These are phyloP conservation scores for Yarrowia yakushimensis DNA, from an alignment of 805 yeast species.

Conservation along the genomic window DNA sequence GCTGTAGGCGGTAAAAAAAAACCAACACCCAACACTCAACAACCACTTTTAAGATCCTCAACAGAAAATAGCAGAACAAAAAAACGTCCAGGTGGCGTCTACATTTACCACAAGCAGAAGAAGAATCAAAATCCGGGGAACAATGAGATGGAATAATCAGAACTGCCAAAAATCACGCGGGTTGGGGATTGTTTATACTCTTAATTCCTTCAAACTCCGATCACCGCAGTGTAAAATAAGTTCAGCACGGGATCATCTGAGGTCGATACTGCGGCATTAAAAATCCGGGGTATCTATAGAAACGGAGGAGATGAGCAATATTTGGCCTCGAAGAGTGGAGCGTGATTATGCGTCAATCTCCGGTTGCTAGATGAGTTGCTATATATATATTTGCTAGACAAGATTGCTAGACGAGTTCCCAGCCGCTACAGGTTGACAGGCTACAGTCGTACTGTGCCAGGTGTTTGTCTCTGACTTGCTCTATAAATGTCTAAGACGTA, in stretches of 20 bases:
- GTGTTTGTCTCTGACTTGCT: no score
- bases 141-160: not conserved
- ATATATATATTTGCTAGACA: no score
- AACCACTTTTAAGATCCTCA: not conserved
- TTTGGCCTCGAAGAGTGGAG: not conserved
- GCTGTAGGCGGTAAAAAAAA: not conserved
- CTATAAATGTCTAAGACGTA: no score
- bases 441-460: no score
- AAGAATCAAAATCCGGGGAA: no score
- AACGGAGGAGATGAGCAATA: not conserved
- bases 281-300: constrained; percentile 16
- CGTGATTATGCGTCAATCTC: not conserved
- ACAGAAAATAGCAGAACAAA: constrained; percentile 7
- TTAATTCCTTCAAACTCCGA: not conserved
- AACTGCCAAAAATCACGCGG: not conserved
- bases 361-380: no score
- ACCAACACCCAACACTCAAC: constrained; percentile 14
- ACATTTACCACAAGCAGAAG: not conserved
- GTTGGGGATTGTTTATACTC: not conserved
- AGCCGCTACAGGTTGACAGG: no score
- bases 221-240: not conserved
- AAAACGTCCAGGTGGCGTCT: not conserved
- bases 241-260: not conserved
- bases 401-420: no score
- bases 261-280: not conserved